Evolutionary conservation across 768 basidiomycete genomes (phyloP).

Genomic region (Podaxis sp.): DNA sequence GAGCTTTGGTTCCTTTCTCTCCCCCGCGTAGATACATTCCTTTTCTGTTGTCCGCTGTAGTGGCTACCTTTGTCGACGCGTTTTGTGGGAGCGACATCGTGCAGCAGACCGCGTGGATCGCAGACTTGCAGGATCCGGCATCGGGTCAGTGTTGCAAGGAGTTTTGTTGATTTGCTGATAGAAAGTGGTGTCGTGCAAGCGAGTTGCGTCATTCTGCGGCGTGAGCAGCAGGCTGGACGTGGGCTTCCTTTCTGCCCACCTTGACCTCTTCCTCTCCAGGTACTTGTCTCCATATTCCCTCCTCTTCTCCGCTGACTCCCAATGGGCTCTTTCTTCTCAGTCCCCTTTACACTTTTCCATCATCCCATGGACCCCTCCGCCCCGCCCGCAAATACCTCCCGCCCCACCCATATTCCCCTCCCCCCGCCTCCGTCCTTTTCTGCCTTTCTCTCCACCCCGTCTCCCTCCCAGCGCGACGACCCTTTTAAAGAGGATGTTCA

Average conservation of each 20-base stretch:
- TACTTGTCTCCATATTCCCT: conserved; percentile 13
- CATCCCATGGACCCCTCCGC: conserved; percentile 14
- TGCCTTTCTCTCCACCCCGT: conserved; percentile 35
- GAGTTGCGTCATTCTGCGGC: conserved; percentile 16
- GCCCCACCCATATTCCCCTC: conserved; percentile 33
- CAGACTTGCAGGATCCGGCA: conserved; percentile 9
- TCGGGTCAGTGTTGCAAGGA: not conserved
- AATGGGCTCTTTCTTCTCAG: conserved; percentile 17
- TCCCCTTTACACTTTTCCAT: conserved; percentile 11
- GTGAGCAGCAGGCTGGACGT: conserved; percentile 11
- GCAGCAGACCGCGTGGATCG: conserved; percentile 11
- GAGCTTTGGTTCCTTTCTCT: not conserved
- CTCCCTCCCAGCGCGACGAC: conserved; percentile 27
- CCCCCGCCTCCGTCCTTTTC: conserved; percentile 31
- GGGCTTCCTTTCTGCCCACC: conserved; percentile 6
- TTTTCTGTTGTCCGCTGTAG: not conserved
- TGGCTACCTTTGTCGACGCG: not conserved
- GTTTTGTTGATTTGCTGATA: conserved; percentile 11
- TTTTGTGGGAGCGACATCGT: not conserved
- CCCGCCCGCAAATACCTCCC: conserved; percentile 7
- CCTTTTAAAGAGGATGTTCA: conserved; percentile 27
- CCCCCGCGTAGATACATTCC: not conserved
- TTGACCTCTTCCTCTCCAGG: conserved; percentile 2
- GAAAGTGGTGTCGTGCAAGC: conserved; percentile 13
- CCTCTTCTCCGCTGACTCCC: conserved; percentile 13